A percentile compares a stretch with the other conserved stretches of the same genome.
Evolutionary conservation across 345 rosid species (phyloP).

Genomic region (Gossypium anomalum): DNA sequence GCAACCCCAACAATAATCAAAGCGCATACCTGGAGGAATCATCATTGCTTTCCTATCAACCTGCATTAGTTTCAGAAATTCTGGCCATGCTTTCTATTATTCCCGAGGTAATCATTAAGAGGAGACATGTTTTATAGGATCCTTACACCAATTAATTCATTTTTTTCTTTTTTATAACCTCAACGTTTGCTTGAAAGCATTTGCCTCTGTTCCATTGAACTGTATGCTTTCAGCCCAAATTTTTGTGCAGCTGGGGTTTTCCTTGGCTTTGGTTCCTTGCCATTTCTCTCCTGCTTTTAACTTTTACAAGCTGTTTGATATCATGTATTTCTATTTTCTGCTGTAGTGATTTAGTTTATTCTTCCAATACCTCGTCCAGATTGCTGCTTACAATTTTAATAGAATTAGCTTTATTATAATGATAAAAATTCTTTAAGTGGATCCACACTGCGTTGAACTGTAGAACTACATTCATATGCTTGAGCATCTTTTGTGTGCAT

Average conservation of each 20-base stretch:
- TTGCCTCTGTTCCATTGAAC: background rate
- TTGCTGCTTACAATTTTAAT: background rate
- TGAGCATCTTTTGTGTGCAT: background rate
- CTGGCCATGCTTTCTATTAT: slow-evolving; percentile 62
- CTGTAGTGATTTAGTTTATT: background rate
- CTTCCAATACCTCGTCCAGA: background rate
- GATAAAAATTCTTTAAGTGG: background rate
- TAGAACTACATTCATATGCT: background rate
- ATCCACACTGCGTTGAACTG: background rate
- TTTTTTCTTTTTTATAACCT: background rate
- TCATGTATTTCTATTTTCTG: background rate
- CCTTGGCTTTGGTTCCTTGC: background rate
- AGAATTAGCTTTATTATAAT: background rate
- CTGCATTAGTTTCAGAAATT: slow-evolving; percentile 59
- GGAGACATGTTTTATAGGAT: background rate
- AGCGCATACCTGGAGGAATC: slow-evolving; percentile 32
- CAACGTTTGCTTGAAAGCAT: background rate
- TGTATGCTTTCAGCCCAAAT: background rate
- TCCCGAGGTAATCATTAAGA: slow-evolving; percentile 51
- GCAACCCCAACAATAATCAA: slow-evolving; percentile 26
- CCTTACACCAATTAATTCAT: background rate
- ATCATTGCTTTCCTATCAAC: slow-evolving; percentile 36
- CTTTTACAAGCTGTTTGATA: background rate
- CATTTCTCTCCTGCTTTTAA: background rate
- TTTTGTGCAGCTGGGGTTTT: too few species aligned